Evolutionary conservation across 2,329 filamentous ascomycete species (phyloP).

Genomic region (Nigrospora osmanthi): DNA sequence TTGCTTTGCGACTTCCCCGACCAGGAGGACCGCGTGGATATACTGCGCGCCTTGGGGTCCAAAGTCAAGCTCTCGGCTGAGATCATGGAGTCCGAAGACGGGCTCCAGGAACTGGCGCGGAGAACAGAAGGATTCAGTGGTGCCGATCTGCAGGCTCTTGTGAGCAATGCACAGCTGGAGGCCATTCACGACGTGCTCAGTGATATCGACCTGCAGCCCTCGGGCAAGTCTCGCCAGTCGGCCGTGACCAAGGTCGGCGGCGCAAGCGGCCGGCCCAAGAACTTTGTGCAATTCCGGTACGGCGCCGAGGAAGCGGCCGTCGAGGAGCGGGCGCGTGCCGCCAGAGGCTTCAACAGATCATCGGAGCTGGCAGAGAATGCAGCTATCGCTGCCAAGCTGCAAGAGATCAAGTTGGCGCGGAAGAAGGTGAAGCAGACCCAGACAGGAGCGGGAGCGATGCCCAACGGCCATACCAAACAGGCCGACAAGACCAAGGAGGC

Average conservation of each 20-base stretch:
- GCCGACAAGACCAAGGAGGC: slow-evolving; percentile 30
- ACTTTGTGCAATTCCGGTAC: slow-evolving; percentile 80
- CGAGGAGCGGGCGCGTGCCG: slow-evolving; percentile 26
- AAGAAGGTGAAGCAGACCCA: slow-evolving; percentile 51
- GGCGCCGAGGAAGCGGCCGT: slow-evolving; percentile 48
- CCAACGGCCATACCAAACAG: slow-evolving; percentile 16
- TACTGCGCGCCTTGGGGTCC: slow-evolving; percentile 73
- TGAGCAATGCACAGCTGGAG: slow-evolving; percentile 94
- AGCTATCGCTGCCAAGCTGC: slow-evolving; percentile 72
- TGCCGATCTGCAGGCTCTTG: slow-evolving; percentile 86
- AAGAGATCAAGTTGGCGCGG: slow-evolving; percentile 66
- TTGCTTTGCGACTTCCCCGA: slow-evolving; percentile 85
- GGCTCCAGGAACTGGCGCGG: slow-evolving; percentile 65
- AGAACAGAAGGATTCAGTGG: slow-evolving; percentile 87
- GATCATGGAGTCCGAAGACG: slow-evolving; percentile 47
- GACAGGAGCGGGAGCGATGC: slow-evolving; percentile 14
- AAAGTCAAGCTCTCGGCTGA: slow-evolving; percentile 69
- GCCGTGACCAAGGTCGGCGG: slow-evolving; percentile 27
- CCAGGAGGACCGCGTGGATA: slow-evolving; percentile 76
- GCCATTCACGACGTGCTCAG: slow-evolving; percentile 90
- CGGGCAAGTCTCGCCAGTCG: slow-evolving; percentile 17
- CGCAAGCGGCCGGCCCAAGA: slow-evolving; percentile 28
- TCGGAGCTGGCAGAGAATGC: slow-evolving; percentile 66
- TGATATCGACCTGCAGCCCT: slow-evolving; percentile 34
- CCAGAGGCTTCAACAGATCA: slow-evolving; percentile 39